Evolutionary conservation across 2,329 filamentous ascomycete genomes (phyloP), one percentile per base, ranked within the genome.

Genomic region (Davidsoniella virescens): DNA sequence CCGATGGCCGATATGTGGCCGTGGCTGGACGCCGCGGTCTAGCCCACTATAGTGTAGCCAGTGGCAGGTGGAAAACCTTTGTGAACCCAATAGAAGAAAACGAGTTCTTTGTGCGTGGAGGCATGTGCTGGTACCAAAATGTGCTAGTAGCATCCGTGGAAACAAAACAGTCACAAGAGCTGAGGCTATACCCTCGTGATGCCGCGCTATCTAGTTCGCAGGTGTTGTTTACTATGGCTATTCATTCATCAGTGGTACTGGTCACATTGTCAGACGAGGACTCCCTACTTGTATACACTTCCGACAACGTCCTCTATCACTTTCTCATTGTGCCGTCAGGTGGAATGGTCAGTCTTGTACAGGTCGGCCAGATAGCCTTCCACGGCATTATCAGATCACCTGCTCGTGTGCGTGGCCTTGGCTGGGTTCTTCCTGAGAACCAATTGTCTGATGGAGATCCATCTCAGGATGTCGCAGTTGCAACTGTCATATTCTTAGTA

Each of bases 91-190:
- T 75, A 26, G 75, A 82, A 60, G 92, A 96, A 64, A 87, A 88
- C 58, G 86, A 88, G 55, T 98, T 98, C 61, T 79, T 87, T 20
- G 86, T 98, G 12, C 75, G 88, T 55, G 92, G 92, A 45, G 92
- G 92, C 5, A 94, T 98, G 88, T 96, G 90, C 62, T 98, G 92
- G 92, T 88, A 94, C 61, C 87, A 94, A 57, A 90, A 98, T 64
- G 84, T 96, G 29, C 71, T 98, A 16, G 85, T 96, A 51, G 88
- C 87, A 38, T 87, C 90, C 3, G 82, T 95, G n/a, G 92, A 98
- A 64, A 80, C 78, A 49, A 84, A 84, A 57, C 76, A 80, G 56
- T 80, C 80, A 18, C 87, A 87, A 59, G 84, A 94, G 68, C 67
- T 98, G 46, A 84, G 92, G n/a, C 72, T 98, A 14, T 96, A 90